Conservation (phyloP, 192 early-diverging fungal genomes). For the Rhizophagus sp. region DNA sequence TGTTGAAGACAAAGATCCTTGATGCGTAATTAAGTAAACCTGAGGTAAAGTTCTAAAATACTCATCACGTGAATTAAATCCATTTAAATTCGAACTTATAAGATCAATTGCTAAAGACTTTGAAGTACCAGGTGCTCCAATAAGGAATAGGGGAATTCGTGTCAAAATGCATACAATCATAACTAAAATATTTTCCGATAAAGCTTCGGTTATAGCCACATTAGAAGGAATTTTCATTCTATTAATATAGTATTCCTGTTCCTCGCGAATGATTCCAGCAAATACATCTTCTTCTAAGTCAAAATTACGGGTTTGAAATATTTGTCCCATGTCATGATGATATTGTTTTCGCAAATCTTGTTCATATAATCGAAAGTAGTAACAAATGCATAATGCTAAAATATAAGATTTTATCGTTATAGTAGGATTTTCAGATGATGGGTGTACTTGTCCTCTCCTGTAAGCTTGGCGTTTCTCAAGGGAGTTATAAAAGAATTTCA, state of each 20-base stretch:
- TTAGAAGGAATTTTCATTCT: too few relatives aligned
- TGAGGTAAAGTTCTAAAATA: conserved; percentile 27
- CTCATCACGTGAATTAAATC: conserved; percentile 11
- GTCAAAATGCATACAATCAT: conserved; percentile 29
- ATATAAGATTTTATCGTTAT: background rate
- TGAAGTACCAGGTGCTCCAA: conserved; percentile 24
- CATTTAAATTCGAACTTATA: conserved; percentile 25
- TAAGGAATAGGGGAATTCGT: conserved; percentile 21
- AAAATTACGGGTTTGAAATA: conserved; percentile 5
- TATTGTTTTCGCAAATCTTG: conserved; percentile 8
- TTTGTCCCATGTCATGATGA: conserved; percentile 2
- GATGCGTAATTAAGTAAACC: conserved; percentile 24
- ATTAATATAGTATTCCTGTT: conserved; percentile 27
- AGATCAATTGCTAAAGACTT: conserved; percentile 30
- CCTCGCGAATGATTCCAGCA: background rate
- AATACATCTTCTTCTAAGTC: background rate
- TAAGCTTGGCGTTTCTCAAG: background rate
- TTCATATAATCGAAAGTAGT: conserved; percentile 22
- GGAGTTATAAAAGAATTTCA: conserved; percentile 12
- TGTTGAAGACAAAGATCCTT: conserved; percentile 28
- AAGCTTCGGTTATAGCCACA: background rate
- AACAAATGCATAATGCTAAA: conserved; percentile 14
- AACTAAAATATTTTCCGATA: conserved; percentile 25
- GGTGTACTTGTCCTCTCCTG: background rate
- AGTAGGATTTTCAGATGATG: too few relatives aligned